phyloP scores from a whole-genome alignment of 140 eudicot genomes.

The Erigeron philadelphicus region DNA sequence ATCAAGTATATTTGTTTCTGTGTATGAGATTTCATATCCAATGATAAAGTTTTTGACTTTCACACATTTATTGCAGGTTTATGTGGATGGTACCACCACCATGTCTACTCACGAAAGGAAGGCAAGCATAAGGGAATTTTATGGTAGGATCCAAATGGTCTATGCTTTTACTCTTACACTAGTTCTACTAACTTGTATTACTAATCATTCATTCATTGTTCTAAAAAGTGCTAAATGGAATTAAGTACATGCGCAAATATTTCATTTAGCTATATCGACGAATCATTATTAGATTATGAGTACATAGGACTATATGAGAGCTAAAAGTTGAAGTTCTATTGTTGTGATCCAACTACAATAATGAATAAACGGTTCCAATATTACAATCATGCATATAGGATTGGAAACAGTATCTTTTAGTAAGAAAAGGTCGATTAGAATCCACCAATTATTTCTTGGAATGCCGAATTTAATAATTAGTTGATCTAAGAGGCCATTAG shows the following conservation, averaged over 20 bases:
- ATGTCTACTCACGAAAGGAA: slow-evolving; percentile 93
- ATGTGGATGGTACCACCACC: slow-evolving; percentile 91
- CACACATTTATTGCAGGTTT: slow-evolving; percentile 47
- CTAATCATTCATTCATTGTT: slow-evolving; percentile 4
- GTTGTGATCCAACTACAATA: background rate
- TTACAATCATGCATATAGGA: background rate
- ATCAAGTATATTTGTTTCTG: background rate
- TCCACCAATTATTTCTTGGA: background rate
- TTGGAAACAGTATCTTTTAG: background rate
- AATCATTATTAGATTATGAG: background rate
- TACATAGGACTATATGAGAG: slow-evolving; percentile 4
- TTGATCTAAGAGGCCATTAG: background rate
- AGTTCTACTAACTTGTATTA: background rate
- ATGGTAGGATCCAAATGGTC: slow-evolving; percentile 43
- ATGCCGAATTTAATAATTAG: background rate
- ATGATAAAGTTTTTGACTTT: slow-evolving; percentile 18
- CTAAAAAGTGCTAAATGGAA: slow-evolving; percentile 9
- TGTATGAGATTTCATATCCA: background rate
- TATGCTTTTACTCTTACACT: background rate
- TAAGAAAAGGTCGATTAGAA: background rate
- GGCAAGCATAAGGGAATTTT: slow-evolving; percentile 89
- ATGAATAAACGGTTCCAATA: background rate
- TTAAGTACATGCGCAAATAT: background rate
- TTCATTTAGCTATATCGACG: background rate
- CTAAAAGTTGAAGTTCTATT: background rate